These are phyloP conservation scores for Penicillium cinerascens DNA, from an alignment of 495 filamentous ascomycete species.

Conservation along the genomic window DNA sequence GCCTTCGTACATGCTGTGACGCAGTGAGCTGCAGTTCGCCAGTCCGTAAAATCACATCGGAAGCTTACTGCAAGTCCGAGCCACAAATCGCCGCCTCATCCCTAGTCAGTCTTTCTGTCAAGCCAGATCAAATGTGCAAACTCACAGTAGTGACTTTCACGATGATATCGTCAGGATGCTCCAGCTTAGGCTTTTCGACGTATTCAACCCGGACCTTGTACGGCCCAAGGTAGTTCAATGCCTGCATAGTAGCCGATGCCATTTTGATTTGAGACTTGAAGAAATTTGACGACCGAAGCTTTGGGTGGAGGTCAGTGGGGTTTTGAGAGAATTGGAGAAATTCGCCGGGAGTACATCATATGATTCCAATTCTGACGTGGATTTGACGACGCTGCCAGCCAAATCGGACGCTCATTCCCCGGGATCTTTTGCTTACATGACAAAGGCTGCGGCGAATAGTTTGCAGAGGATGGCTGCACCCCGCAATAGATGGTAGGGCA, in stretches of 20 bases:
- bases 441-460: background rate
- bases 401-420: too few relatives aligned
- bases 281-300: background rate
- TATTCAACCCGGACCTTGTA: slow-evolving; percentile 50
- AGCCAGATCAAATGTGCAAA: background rate
- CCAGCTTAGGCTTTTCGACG: slow-evolving; percentile 45
- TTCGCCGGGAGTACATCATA: too few relatives aligned
- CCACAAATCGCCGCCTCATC: slow-evolving; percentile 50
- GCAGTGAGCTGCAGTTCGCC: slow-evolving; percentile 7
- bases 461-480: background rate
- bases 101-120: background rate
- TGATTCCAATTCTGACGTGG: too few relatives aligned
- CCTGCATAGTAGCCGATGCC: slow-evolving; percentile 39
- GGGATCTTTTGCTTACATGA: background rate
- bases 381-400: too few relatives aligned
- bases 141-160: slow-evolving; percentile 55
- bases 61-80: slow-evolving; percentile 36
- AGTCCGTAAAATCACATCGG: background rate
- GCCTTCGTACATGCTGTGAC: slow-evolving; percentile 49
- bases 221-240: slow-evolving; percentile 52
- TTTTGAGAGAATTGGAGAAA: too few relatives aligned
- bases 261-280: slow-evolving; percentile 7
- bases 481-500: background rate
- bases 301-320: background rate
- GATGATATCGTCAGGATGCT: slow-evolving; percentile 53